Evolutionary conservation across 1,139 yeast species (phyloP).

Genomic region (Suhomyces bolitotheri): DNA sequence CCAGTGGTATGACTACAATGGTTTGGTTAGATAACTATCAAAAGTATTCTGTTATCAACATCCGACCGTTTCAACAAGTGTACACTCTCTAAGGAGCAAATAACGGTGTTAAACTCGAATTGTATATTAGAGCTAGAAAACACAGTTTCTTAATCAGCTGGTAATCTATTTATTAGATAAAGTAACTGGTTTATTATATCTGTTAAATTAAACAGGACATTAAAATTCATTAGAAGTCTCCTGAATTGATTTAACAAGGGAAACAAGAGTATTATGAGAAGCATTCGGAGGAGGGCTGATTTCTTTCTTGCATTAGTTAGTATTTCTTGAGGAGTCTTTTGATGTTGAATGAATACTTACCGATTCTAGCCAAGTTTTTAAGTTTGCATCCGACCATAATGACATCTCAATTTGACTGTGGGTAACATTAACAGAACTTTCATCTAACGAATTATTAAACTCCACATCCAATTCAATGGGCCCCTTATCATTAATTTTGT

Average conservation of each 20-base stretch:
- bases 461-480: conserved; percentile 8
- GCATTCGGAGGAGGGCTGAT: conserved; percentile 49
- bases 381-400: conserved; percentile 42
- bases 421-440: conserved; percentile 10
- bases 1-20: too few relatives aligned
- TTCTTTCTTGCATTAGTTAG: conserved; percentile 46
- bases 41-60: too few relatives aligned
- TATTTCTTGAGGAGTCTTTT: conserved; percentile 16
- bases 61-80: too few relatives aligned
- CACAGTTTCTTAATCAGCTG: too few relatives aligned
- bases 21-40: too few relatives aligned
- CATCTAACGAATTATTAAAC: conserved; percentile 7
- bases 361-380: conserved; percentile 36
- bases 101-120: too few relatives aligned
- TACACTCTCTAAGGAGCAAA: too few relatives aligned
- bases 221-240: conserved; percentile 21
- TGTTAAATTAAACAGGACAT: conserved; percentile 20
- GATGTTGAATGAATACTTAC: conserved; percentile 29
- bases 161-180: too few relatives aligned
- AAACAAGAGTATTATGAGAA: conserved; percentile 47
- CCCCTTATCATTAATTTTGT: conserved; percentile 6
- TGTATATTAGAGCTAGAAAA: too few relatives aligned
- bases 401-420: conserved; percentile 30
- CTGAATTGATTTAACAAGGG: conserved; percentile 49
- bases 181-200: too few relatives aligned